A percentile compares a stretch with the other conserved stretches of the same genome.
phyloP scores from a whole-genome alignment of 2,329 filamentous ascomycete species.

The Cladophialophora exuberans region DNA sequence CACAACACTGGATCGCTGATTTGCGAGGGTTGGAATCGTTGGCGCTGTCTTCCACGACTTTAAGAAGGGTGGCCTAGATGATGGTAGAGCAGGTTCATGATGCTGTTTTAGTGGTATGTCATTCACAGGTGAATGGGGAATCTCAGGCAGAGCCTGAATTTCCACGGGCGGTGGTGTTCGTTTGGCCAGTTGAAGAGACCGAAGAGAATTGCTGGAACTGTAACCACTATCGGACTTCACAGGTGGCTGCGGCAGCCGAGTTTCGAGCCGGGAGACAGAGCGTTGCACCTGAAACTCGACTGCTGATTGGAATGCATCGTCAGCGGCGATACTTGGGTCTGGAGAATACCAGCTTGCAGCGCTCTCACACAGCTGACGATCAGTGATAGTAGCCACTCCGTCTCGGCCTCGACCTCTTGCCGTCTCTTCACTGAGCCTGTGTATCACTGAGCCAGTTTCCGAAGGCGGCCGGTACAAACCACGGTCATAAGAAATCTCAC shows the following conservation, averaged over 20 bases:
- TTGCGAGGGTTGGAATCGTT: slow-evolving; percentile 15
- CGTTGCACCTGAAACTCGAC: slow-evolving; percentile 24
- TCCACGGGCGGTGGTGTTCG: background rate
- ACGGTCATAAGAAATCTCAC: slow-evolving; percentile 3
- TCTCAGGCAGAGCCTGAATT: background rate
- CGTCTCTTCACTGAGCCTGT: slow-evolving; percentile 6
- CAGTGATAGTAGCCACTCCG: background rate
- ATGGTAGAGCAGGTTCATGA: background rate
- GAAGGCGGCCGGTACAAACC: slow-evolving; percentile 9
- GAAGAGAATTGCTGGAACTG: slow-evolving; percentile 32
- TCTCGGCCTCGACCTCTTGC: background rate
- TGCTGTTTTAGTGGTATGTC: background rate
- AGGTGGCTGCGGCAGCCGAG: slow-evolving; percentile 13
- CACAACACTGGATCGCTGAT: slow-evolving; percentile 7
- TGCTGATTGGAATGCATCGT: slow-evolving; percentile 23
- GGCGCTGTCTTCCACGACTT: slow-evolving; percentile 23
- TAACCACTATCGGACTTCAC: slow-evolving; percentile 35
- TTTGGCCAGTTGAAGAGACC: slow-evolving; percentile 17
- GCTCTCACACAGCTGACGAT: slow-evolving; percentile 6
- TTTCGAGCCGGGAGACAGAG: slow-evolving; percentile 3
- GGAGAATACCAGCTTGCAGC: slow-evolving; percentile 19
- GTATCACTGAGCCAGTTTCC: slow-evolving; percentile 23
- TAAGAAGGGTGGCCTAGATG: slow-evolving; percentile 13
- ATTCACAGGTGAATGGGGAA: background rate
- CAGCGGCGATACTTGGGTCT: slow-evolving; percentile 4